A percentile compares a stretch with the other conserved stretches of the same genome.
These are phyloP conservation scores for Geotrichum histeridarum DNA, from an alignment of 1,139 yeast species.

Conservation along the genomic window DNA sequence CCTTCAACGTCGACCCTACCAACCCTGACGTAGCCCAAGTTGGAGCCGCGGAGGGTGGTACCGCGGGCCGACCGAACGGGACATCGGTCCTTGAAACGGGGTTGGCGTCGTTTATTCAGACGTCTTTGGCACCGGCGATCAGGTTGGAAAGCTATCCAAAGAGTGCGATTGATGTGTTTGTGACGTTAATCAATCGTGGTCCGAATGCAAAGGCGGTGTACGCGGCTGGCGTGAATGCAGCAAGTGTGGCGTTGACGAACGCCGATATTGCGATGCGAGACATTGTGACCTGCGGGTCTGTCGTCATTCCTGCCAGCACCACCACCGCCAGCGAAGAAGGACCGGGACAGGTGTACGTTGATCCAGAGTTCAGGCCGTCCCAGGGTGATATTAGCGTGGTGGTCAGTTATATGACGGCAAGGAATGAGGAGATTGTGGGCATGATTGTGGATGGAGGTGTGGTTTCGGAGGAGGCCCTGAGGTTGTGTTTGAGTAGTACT, in stretches of 20 bases:
- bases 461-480: slow-evolving; percentile 23
- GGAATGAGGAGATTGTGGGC: slow-evolving; percentile 52
- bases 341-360: slow-evolving; percentile 14
- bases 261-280: slow-evolving; percentile 78
- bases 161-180: slow-evolving; percentile 74
- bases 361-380: slow-evolving; percentile 24
- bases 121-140: slow-evolving; percentile 57
- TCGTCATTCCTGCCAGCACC: slow-evolving; percentile 6
- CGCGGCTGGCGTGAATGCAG: slow-evolving; percentile 48
- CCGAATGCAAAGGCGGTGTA: slow-evolving; percentile 37
- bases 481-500: slow-evolving; percentile 9
- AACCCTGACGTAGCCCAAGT: slow-evolving; percentile 18
- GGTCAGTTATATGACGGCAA: slow-evolving; percentile 51
- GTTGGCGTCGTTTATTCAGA: slow-evolving; percentile 52
- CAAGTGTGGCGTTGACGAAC: slow-evolving; percentile 72
- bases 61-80: slow-evolving; percentile 21
- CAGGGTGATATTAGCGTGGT: slow-evolving; percentile 40
- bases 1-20: slow-evolving; percentile 38
- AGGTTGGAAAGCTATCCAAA: slow-evolving; percentile 77
- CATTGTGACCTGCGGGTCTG: slow-evolving; percentile 68
- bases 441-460: slow-evolving; percentile 42
- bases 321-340: neutral
- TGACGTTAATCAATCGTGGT: slow-evolving; percentile 57
- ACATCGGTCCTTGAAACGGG: slow-evolving; percentile 47
- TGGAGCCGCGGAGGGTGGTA: slow-evolving; percentile 28